These are phyloP conservation scores for Termitomyces sp. DNA, from an alignment of 768 basidiomycete species.

Conservation along the genomic window DNA sequence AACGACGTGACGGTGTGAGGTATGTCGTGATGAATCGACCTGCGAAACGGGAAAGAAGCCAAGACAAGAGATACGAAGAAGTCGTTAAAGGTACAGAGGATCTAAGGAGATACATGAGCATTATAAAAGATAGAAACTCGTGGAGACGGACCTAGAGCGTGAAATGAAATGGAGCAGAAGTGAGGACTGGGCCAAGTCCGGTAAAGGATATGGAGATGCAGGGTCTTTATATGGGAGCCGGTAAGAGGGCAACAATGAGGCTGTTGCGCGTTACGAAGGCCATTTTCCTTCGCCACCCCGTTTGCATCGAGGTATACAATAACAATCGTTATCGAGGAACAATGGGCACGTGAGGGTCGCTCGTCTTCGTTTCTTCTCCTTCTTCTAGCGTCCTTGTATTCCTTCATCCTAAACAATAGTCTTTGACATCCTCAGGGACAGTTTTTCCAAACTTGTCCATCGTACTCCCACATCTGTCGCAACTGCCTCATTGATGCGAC, in stretches of 20 bases:
- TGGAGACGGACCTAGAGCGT: constrained; percentile 1
- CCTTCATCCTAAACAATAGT: constrained; percentile 1
- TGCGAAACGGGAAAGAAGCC: constrained; percentile 37
- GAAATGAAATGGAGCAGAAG: constrained; percentile 1
- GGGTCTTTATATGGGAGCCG: constrained; percentile 10
- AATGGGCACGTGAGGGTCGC: constrained; percentile 11
- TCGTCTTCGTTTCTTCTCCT: constrained; percentile 1
- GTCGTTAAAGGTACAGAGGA: constrained; percentile 10
- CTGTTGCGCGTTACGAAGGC: not conserved
- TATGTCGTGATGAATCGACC: constrained; percentile 44
- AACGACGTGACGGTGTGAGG: constrained; percentile 16
- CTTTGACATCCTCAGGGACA: constrained; percentile 1
- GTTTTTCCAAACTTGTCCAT: not conserved
- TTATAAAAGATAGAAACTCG: not conserved
- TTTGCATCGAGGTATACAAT: constrained; percentile 12
- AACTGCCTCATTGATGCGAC: not conserved
- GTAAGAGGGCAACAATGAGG: constrained; percentile 8
- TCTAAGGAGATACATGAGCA: constrained; percentile 5
- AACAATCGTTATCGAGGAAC: constrained; percentile 10
- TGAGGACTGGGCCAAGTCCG: constrained; percentile 24
- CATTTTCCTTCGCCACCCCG: not conserved
- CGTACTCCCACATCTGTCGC: constrained; percentile 10
- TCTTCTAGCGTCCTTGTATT: constrained; percentile 2
- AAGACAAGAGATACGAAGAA: constrained; percentile 14
- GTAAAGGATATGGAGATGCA: constrained; percentile 5